A percentile compares a stretch with the other conserved stretches of the same genome.
Evolutionary conservation across 2,329 filamentous ascomycete genomes (phyloP).

Genomic region (Aureobasidium pullulans): DNA sequence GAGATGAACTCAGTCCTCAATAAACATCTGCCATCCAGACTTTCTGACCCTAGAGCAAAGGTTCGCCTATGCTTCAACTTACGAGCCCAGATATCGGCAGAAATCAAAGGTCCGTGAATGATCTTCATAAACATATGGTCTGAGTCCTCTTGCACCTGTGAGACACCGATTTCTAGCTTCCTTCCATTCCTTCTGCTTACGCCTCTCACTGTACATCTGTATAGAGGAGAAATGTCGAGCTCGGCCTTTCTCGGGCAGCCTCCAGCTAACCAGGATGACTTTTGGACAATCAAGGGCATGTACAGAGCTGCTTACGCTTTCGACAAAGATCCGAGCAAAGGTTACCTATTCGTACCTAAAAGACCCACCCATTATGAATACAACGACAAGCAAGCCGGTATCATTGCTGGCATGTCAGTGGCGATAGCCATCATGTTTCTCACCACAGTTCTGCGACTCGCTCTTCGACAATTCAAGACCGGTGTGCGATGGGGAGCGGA

Average conservation of each 20-base stretch:
- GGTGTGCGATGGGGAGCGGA: background rate
- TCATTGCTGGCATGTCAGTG: background rate
- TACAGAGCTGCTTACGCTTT: constrained; percentile 4
- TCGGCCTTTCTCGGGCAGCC: background rate
- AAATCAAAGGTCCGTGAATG: background rate
- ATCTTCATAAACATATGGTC: background rate
- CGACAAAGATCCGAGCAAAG: constrained; percentile 3
- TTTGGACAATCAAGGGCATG: constrained; percentile 7
- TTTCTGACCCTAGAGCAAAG: background rate
- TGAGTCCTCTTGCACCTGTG: background rate
- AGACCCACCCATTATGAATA: background rate
- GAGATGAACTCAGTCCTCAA: background rate
- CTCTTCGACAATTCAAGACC: background rate
- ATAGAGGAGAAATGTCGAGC: background rate
- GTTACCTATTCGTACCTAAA: background rate
- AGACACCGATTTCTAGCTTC: background rate
- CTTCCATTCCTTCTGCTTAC: background rate
- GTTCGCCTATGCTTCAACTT: background rate
- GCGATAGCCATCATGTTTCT: constrained; percentile 1
- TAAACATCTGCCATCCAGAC: background rate
- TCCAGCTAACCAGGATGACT: background rate
- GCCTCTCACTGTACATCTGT: background rate
- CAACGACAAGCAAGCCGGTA: constrained; percentile 9
- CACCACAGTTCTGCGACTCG: background rate
- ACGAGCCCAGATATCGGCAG: background rate